Evolutionary conservation across 495 filamentous ascomycete genomes (phyloP), one percentile per base, ranked within the genome.

Genomic region (Tuber melanosporum): DNA sequence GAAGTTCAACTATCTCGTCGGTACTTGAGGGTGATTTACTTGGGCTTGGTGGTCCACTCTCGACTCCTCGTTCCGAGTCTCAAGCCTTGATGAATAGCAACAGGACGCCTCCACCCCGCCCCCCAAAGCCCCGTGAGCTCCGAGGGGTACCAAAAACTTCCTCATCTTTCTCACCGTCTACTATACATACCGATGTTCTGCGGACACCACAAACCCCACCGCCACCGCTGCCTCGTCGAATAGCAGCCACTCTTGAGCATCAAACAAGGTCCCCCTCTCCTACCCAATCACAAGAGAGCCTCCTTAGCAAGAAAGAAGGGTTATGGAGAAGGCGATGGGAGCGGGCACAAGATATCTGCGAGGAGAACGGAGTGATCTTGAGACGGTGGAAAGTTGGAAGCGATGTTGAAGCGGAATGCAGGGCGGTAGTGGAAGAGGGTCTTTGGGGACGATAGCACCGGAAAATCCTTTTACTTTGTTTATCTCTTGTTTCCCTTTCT

Each of bases 321-420:
- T 82, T 96, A 39, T 99, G 96, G 96, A 85, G 87, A 74, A 88
- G 91, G 75, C 86, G 96, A 72, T 92, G 94, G 89, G 89, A 89
- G 77, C 85, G 90, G 12, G 95, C 96, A 1, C 89, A 91, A 74
- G 88, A 91, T 45, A 85, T 91, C 12, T 87, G 98, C 14, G 89
- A 89, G 7, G 83, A 87, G 0, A 86, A 89, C 72, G 92, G 92
- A 3, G 93, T 98, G 0, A 84, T 89, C 77, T 84, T 99, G 75
- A 89, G 92, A 76, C 94, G 89, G 76, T 99, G 95, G 95, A 88
- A 93, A 69, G 89, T 89, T 8, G 95, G 95, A 1, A 87, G 86
- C n/a, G 95, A 98, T 87, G 91, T 92, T 8, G 85, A 89, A 79
- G 87, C 88, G 73, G 86, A 90, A 46, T 87, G 85, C 77, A 82